A percentile compares a stretch with the other conserved stretches of the same genome.
These are phyloP conservation scores for Anaeramoeba flamelloides DNA, from an alignment of 78 protist species.

Conservation along the genomic window DNA sequence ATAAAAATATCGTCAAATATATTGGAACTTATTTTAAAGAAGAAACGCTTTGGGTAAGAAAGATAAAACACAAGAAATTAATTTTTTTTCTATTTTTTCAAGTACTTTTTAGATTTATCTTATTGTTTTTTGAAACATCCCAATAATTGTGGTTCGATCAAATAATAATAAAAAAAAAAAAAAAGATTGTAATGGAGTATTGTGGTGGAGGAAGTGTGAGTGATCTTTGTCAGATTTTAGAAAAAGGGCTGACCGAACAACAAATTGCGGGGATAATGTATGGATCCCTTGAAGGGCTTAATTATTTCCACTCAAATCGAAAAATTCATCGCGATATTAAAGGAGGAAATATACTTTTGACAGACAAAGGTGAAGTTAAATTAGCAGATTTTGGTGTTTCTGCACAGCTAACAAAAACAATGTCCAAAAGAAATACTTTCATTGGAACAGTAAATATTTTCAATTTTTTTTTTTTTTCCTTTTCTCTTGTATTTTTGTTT, in stretches of 20 bases:
- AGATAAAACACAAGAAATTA: no score
- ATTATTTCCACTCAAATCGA: neutral
- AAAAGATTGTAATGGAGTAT: neutral
- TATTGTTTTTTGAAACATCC: no score
- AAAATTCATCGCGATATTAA: neutral
- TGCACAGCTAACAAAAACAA: neutral
- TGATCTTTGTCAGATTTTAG: neutral
- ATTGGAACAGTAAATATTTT: neutral
- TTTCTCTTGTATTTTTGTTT: no score
- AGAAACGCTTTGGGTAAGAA: neutral
- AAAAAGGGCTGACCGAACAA: neutral
- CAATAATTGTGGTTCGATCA: no score
- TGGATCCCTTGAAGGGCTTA: neutral
- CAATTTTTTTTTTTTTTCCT: no score
- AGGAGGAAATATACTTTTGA: neutral
- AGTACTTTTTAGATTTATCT: no score
- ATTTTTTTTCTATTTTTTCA: no score
- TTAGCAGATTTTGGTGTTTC: neutral
- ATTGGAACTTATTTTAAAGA: neutral
- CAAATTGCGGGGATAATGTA: neutral
- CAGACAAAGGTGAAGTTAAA: neutral
- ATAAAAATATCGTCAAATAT: neutral
- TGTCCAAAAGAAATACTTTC: neutral
- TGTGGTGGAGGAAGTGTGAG: neutral
- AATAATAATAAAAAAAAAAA: no score